Evolutionary conservation across 805 yeast species (phyloP).

Genomic region (Kluyveromyces aestuarii): DNA sequence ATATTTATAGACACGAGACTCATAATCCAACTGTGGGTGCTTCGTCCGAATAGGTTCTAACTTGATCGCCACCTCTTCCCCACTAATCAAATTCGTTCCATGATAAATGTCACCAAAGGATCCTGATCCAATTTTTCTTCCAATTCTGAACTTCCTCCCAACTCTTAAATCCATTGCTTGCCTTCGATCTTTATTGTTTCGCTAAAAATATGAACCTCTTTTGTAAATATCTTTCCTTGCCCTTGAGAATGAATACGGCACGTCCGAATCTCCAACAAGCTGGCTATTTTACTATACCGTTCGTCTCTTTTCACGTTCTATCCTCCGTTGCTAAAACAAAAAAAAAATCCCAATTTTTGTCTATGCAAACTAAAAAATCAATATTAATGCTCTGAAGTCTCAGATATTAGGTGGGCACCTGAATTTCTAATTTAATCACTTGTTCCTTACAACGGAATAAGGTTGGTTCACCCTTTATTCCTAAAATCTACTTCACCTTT

Average conservation of each 20-base stretch:
- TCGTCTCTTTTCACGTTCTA: background rate
- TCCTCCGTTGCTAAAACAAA: background rate
- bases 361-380: background rate
- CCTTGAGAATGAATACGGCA: background rate
- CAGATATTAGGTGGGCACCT: background rate
- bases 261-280: background rate
- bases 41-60: slow-evolving; percentile 82
- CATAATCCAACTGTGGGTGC: slow-evolving; percentile 96
- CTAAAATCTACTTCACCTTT: background rate
- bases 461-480: background rate
- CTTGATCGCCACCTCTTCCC: slow-evolving; percentile 97
- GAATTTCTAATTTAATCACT: background rate
- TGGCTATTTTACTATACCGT: background rate
- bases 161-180: slow-evolving; percentile 62
- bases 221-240: too few relatives aligned
- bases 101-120: slow-evolving; percentile 95
- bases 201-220: background rate
- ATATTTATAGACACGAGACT: slow-evolving; percentile 91
- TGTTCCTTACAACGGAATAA: background rate
- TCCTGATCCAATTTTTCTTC: slow-evolving; percentile 93
- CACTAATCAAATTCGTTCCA: slow-evolving; percentile 86
- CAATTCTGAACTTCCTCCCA: slow-evolving; percentile 89
- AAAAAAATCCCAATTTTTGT: background rate
- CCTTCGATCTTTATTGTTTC: background rate
- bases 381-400: background rate